Conservation (phyloP, 2,329 filamentous ascomycete species). For the Alternaria sp. region DNA sequence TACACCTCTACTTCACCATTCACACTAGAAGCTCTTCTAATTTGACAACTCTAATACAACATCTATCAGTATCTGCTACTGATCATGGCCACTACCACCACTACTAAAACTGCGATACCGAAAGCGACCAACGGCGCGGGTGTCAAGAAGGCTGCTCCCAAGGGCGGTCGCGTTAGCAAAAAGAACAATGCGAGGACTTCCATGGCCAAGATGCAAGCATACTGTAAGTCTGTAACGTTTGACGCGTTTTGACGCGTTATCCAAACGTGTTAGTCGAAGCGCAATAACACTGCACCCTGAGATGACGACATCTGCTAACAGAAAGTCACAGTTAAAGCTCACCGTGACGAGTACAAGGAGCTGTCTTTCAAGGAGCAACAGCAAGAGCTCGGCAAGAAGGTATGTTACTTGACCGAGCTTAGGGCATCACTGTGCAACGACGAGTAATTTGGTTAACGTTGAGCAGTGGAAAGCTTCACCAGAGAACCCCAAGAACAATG, state of each 20-base stretch:
- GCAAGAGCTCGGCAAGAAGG: slow-evolving; percentile 48
- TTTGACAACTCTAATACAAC: neutral
- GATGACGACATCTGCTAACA: slow-evolving; percentile 22
- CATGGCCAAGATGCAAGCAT: slow-evolving; percentile 49
- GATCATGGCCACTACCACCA: slow-evolving; percentile 36
- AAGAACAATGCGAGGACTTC: slow-evolving; percentile 37
- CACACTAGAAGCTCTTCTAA: neutral
- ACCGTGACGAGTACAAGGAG: slow-evolving; percentile 46
- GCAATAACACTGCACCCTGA: neutral
- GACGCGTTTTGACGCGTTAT: slow-evolving; percentile 29
- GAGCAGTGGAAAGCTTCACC: slow-evolving; percentile 46
- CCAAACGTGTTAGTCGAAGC: slow-evolving; percentile 21
- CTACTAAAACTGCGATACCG: slow-evolving; percentile 35
- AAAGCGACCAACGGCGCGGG: slow-evolving; percentile 34
- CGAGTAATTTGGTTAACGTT: slow-evolving; percentile 1
- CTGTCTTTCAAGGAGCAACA: slow-evolving; percentile 47
- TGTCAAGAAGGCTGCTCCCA: slow-evolving; percentile 40
- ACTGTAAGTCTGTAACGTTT: slow-evolving; percentile 37
- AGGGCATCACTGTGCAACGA: neutral
- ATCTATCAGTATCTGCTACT: slow-evolving; percentile 2
- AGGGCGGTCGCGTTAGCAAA: slow-evolving; percentile 24
- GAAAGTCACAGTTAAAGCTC: slow-evolving; percentile 42
- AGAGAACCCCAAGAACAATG: slow-evolving; percentile 48
- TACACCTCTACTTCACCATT: slow-evolving; percentile 8
- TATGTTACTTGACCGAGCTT: slow-evolving; percentile 20